Base-by-base conservation (phyloP, 1,284 basidiomycete species). In the Cryptococcus jaspeensis region DNA sequence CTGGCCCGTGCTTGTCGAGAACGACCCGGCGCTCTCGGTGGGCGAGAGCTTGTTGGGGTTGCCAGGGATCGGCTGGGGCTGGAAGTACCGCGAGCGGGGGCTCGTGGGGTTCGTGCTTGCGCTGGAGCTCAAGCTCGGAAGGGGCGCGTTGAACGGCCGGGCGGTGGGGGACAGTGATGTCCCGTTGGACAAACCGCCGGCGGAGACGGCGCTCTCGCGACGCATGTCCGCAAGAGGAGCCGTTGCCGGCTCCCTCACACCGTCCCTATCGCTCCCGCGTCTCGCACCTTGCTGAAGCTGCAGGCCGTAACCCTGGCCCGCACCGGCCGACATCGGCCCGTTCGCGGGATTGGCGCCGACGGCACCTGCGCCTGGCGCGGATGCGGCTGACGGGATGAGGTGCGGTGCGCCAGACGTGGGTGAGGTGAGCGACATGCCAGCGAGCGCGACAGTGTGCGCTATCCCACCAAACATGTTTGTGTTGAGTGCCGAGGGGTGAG, bases 101-200 rank as follows among this genome's bases (percentile, higher is more conserved):
- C 70, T 73, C 1, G 69, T 66, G 7, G 65, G 62, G 22, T 53
- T 51, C 2, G 28, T 32, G 28, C 28, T 32, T 9, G 28, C 28
- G 28, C 28, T 32, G 9, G 28, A 32, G 28, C 28, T 32, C 28
- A 32, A 32, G 28, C 28, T 32, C 28, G 69, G 67, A 2, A 69
- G 60, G 7, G 70, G 59, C 2, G 60, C 59, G 46, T 63, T 73
- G 66, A 76, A 76, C 0, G 74, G 74, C 53, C 71, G 71, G 16
- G 74, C 74, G 7, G 65, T 76, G 0, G 74, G 74, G 5, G 73
- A 75, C 15, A 76, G 61, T 3, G 67, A 65, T 1, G 72, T 73
- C 2, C 49, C 53, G 22, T 32, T 32, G 5, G 28, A 32, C 28
- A 32, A 9, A 32, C 28, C 9, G 28, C 28, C 28, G 28, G 28